Percentiles rank a stretch among this genome's conserved stretches.
Conservation (phyloP, 2,329 filamentous ascomycete species). For the Cytospora schulzeri region DNA sequence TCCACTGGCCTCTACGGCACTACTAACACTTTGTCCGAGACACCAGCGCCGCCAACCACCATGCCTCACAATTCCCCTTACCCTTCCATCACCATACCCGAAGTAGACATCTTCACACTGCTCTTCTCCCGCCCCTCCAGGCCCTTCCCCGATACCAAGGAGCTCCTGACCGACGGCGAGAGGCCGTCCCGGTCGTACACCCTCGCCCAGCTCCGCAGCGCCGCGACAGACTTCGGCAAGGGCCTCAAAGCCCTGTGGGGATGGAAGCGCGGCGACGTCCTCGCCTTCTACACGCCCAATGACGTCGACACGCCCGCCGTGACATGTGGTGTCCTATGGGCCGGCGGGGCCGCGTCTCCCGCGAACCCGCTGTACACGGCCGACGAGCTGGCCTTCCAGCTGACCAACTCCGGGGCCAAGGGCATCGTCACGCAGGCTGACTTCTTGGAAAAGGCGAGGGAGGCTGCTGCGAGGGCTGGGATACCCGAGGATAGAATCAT, state of each 20-base stretch:
- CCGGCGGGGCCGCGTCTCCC: constrained; percentile 79
- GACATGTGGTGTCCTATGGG: constrained; percentile 80
- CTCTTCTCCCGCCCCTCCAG: constrained; percentile 71
- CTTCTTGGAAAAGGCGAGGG: constrained; percentile 63
- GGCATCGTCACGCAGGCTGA: constrained; percentile 73
- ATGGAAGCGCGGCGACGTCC: constrained; percentile 82
- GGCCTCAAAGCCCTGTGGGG: constrained; percentile 74
- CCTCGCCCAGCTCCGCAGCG: constrained; percentile 64
- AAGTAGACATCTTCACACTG: constrained; percentile 76
- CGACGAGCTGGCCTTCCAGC: constrained; percentile 81
- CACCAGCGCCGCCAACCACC: constrained; percentile 28
- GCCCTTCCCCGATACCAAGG: constrained; percentile 72
- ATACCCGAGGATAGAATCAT: constrained; percentile 74
- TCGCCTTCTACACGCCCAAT: constrained; percentile 84
- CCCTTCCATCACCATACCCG: constrained; percentile 67
- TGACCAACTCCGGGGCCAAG: constrained; percentile 75
- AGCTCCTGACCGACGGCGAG: constrained; percentile 76
- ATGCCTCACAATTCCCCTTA: constrained; percentile 76
- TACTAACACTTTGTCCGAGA: background rate
- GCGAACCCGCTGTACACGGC: constrained; percentile 87
- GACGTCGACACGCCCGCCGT: constrained; percentile 78
- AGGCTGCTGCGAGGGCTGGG: constrained; percentile 70
- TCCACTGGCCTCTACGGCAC: background rate
- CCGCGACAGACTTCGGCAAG: constrained; percentile 75
- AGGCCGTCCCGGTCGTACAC: constrained; percentile 67